Conservation (phyloP, 768 basidiomycete species). For the Tricholoma flavovirens region DNA sequence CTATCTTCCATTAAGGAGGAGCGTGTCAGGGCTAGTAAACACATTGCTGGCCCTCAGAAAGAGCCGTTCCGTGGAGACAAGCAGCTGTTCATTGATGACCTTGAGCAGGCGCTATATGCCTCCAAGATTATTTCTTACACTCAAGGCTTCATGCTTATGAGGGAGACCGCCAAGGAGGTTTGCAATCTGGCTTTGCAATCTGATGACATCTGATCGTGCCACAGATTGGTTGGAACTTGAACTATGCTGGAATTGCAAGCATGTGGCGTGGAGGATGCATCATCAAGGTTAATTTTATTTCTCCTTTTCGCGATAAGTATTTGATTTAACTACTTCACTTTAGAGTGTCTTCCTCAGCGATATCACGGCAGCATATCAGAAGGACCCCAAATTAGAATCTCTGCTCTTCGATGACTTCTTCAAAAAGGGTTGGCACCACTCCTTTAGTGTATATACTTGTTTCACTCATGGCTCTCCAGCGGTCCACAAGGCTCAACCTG, state of each 20-base stretch:
- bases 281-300: slow-evolving; percentile 65
- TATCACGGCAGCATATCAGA: slow-evolving; percentile 86
- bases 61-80: slow-evolving; percentile 97
- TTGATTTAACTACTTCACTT: not conserved
- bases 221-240: slow-evolving; percentile 82
- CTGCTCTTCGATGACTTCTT: slow-evolving; percentile 97
- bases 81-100: slow-evolving; percentile 97
- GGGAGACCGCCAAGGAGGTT: slow-evolving; percentile 93
- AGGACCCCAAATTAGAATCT: slow-evolving; percentile 80
- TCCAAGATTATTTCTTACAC: slow-evolving; percentile 99
- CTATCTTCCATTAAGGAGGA: slow-evolving; percentile 96
- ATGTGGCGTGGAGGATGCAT: slow-evolving; percentile 99
- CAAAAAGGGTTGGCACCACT: slow-evolving; percentile 61
- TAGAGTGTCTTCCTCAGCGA: slow-evolving; percentile 91
- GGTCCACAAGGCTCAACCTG: slow-evolving; percentile 90
- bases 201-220: not conserved
- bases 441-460: not conserved
- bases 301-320: not conserved
- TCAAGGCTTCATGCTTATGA: slow-evolving; percentile 99
- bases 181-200: slow-evolving; percentile 7
- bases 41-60: slow-evolving; percentile 84
- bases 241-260: slow-evolving; percentile 94
- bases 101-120: slow-evolving; percentile 98
- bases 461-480: slow-evolving; percentile 36
- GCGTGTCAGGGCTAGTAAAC: slow-evolving; percentile 88